Percentiles rank a stretch among this genome's conserved stretches.
phyloP scores from a whole-genome alignment of 1,139 yeast genomes.

The Blastobotrys buckinghamii region DNA sequence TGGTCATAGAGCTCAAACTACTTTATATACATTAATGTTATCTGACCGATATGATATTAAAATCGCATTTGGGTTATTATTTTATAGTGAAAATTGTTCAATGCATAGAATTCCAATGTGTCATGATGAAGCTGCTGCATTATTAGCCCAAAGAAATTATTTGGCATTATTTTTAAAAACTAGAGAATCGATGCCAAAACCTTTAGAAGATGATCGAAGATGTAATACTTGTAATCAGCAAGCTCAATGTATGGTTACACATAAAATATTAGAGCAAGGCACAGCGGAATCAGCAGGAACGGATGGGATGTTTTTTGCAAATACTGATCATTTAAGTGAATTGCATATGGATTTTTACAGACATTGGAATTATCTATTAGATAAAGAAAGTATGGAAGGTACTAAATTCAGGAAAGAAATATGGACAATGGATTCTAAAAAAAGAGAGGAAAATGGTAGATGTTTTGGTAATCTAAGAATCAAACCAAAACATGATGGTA shows the following conservation, averaged over 20 bases:
- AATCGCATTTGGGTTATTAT: constrained; percentile 59
- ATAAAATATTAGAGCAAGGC: constrained; percentile 56
- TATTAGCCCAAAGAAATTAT: constrained; percentile 66
- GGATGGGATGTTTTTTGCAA: constrained; percentile 39
- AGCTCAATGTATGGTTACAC: constrained; percentile 62
- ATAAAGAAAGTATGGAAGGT: constrained; percentile 64
- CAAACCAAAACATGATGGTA: constrained; percentile 12
- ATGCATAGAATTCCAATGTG: constrained; percentile 40
- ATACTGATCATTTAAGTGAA: constrained; percentile 48
- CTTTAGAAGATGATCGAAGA: constrained; percentile 44
- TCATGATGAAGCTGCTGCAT: constrained; percentile 51
- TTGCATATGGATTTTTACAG: constrained; percentile 49
- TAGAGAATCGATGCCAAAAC: constrained; percentile 47
- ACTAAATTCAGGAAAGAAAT: constrained; percentile 53
- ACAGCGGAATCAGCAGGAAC: constrained; percentile 36
- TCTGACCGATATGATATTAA: constrained; percentile 73
- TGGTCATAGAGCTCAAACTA: constrained; percentile 81
- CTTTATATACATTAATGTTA: constrained; percentile 73
- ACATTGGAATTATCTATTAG: constrained; percentile 70
- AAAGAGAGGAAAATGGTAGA: constrained; percentile 58
- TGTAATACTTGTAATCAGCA: constrained; percentile 68
- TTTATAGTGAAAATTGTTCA: constrained; percentile 61
- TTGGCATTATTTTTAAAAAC: constrained; percentile 52
- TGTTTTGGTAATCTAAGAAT: constrained; percentile 39
- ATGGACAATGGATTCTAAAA: constrained; percentile 59